phyloP scores from a whole-genome alignment of 2,329 filamentous ascomycete genomes.

The Setomelanomma holmii region DNA sequence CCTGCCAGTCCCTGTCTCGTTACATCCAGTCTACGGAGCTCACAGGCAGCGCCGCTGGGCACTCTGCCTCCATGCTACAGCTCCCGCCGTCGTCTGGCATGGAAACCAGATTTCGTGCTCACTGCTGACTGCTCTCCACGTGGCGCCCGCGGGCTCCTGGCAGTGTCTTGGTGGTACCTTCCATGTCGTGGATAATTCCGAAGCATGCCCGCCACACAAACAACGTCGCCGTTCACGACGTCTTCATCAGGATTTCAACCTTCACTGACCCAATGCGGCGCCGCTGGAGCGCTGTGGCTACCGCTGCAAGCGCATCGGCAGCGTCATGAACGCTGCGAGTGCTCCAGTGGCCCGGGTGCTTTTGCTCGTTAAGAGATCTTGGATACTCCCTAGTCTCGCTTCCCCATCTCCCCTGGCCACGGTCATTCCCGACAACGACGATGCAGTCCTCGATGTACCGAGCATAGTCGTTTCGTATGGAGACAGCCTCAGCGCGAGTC shows the following conservation, averaged over 20 bases:
- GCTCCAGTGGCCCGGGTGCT: not conserved
- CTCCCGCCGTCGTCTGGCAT: not conserved
- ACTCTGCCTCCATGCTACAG: not conserved
- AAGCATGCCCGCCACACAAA: not conserved
- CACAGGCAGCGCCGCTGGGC: not conserved
- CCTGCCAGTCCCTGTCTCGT: not conserved
- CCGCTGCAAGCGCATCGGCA: conserved; percentile 2
- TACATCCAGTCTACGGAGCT: not conserved
- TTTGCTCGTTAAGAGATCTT: not conserved
- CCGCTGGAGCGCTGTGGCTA: not conserved
- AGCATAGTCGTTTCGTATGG: not conserved
- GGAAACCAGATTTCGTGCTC: not conserved
- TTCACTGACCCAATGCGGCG: not conserved
- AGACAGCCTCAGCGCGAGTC: not conserved
- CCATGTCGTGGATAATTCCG: not conserved
- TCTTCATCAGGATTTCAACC: not conserved
- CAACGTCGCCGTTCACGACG: not conserved
- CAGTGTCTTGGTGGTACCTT: not conserved
- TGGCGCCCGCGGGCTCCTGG: not conserved
- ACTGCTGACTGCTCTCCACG: not conserved
- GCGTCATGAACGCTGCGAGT: not conserved
- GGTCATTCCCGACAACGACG: not conserved
- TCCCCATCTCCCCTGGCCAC: not conserved
- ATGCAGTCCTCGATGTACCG: not conserved
- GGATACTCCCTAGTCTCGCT: not conserved